phyloP scores from a whole-genome alignment of 2,329 filamentous ascomycete genomes.

The Penicillium griseofulvum region DNA sequence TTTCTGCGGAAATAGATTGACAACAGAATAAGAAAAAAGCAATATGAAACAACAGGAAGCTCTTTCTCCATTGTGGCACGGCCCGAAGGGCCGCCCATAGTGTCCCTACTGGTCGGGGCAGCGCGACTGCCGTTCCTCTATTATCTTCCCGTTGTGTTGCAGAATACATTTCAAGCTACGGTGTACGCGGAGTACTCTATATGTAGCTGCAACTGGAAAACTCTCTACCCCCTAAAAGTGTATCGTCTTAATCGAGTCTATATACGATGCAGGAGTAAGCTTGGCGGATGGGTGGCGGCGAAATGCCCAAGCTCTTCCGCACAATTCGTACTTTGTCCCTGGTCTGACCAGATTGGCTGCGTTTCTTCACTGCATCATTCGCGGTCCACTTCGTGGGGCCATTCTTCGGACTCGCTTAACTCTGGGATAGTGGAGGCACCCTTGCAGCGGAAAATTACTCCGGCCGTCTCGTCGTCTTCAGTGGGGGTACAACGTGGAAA shows the following conservation, averaged over 20 bases:
- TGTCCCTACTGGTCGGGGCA: conserved; percentile 5
- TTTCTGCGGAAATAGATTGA: neutral
- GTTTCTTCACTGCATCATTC: neutral
- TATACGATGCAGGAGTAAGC: neutral
- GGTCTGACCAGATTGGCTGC: neutral
- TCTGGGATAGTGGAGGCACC: conserved; percentile 4
- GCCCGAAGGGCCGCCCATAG: conserved; percentile 14
- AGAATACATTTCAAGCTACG: neutral
- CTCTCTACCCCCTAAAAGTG: neutral
- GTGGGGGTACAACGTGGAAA: conserved; percentile 14
- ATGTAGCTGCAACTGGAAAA: neutral
- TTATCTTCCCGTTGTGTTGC: neutral
- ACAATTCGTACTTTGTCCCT: neutral
- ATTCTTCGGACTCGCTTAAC: conserved; percentile 4
- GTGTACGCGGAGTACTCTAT: neutral
- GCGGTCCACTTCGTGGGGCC: neutral
- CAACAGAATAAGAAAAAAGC: conserved; percentile 3
- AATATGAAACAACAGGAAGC: conserved; percentile 17
- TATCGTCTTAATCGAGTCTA: neutral
- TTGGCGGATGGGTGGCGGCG: conserved; percentile 10
- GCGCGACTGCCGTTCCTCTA: conserved; percentile 12
- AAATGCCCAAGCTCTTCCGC: conserved; percentile 3
- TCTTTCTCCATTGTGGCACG: conserved; percentile 19
- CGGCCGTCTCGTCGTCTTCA: neutral
- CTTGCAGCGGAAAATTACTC: conserved; percentile 1